Evolutionary conservation across 495 filamentous ascomycete genomes (phyloP).

Genomic region (Penicillium longicatenatum): DNA sequence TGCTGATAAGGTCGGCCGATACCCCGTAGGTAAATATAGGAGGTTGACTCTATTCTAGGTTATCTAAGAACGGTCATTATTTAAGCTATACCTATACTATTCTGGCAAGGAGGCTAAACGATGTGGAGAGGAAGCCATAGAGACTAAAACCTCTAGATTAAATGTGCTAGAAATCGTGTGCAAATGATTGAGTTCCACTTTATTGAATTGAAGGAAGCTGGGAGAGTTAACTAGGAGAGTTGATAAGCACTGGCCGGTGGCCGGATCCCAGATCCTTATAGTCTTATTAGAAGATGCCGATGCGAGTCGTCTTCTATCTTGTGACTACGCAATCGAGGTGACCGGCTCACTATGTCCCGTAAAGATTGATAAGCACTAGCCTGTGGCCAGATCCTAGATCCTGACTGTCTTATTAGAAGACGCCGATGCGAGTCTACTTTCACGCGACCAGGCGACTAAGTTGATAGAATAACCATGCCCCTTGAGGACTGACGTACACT

Average conservation of each 20-base stretch:
- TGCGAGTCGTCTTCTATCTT: constrained; percentile 4
- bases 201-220: neutral
- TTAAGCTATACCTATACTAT: constrained; percentile 15
- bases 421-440: no score
- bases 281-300: constrained; percentile 4
- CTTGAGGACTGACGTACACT: constrained; percentile 3
- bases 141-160: neutral
- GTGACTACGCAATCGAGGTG: neutral
- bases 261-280: constrained; percentile 4
- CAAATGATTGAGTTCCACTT: constrained; percentile 6
- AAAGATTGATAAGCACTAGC: no score
- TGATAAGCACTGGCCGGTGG: neutral
- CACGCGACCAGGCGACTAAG: no score
- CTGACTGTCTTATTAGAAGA: no score
- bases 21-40: constrained; percentile 26
- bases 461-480: neutral
- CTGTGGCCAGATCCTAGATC: no score
- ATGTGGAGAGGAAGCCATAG: no score
- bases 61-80: constrained; percentile 21
- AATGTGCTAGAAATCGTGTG: constrained; percentile 7
- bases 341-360: neutral
- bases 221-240: neutral
- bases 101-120: neutral
- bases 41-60: constrained; percentile 18
- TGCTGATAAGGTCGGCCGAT: constrained; percentile 16